Percentiles rank a stretch among this genome's conserved stretches.
Conservation (phyloP, 2,329 filamentous ascomycete genomes). For the Hypoxylon sp. region DNA sequence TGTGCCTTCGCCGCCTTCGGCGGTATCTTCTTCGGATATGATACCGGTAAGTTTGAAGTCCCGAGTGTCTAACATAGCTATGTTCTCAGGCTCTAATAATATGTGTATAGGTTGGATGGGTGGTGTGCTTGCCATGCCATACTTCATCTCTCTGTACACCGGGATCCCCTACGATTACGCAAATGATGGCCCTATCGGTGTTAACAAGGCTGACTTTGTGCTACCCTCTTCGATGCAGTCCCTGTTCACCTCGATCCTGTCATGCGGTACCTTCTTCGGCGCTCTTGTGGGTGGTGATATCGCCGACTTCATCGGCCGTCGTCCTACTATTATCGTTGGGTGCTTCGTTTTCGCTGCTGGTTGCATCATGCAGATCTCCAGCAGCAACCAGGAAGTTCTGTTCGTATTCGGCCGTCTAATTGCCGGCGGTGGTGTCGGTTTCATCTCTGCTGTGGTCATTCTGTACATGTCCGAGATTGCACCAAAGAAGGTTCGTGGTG, state of each 20-base stretch:
- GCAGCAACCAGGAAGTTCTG: conserved; percentile 64
- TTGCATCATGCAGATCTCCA: conserved; percentile 71
- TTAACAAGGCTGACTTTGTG: conserved; percentile 55
- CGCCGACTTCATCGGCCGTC: conserved; percentile 74
- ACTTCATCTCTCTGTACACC: conserved; percentile 61
- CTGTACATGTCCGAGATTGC: conserved; percentile 77
- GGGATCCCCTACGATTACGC: conserved; percentile 55
- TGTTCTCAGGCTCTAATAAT: conserved; percentile 15
- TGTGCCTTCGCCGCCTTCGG: conserved; percentile 80
- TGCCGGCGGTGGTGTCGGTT: conserved; percentile 76
- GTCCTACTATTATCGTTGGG: conserved; percentile 70
- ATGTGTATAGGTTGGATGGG: conserved; percentile 64
- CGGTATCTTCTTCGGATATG: conserved; percentile 84
- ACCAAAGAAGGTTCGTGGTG: conserved; percentile 76
- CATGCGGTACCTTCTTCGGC: conserved; percentile 75
- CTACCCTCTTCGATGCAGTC: conserved; percentile 66
- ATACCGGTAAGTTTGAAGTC: conserved; percentile 68
- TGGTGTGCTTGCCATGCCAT: conserved; percentile 59
- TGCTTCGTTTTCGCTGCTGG: conserved; percentile 73
- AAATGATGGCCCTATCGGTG: conserved; percentile 46
- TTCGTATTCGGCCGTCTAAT: conserved; percentile 76
- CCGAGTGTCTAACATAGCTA: neutral
- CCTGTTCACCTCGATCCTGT: conserved; percentile 77
- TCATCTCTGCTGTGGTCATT: conserved; percentile 77
- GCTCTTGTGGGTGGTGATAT: conserved; percentile 76